phyloP scores from a whole-genome alignment of 2,329 filamentous ascomycete species.

The Fusarium pseudoanthophilum region DNA sequence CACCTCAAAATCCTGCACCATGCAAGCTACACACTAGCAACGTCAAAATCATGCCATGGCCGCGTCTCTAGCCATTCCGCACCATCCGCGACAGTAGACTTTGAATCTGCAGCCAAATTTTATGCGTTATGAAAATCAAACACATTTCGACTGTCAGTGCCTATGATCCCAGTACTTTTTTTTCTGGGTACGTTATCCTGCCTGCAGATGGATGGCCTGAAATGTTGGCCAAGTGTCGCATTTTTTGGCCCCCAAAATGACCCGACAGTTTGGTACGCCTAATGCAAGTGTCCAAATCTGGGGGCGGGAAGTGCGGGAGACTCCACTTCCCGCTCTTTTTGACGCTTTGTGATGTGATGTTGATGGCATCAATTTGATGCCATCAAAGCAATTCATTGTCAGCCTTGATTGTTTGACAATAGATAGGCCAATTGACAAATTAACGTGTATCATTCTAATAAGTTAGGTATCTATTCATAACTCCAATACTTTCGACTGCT shows the following conservation, averaged over 20 bases:
- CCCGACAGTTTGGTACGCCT: constrained; percentile 21
- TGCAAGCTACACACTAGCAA: not conserved
- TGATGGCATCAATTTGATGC: not conserved
- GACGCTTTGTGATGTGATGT: not conserved
- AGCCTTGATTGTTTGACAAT: not conserved
- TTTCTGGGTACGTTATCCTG: constrained; percentile 18
- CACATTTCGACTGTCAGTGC: not conserved
- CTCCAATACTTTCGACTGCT: not conserved
- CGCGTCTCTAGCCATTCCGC: not conserved
- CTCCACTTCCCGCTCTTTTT: constrained; percentile 17
- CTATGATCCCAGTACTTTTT: not conserved
- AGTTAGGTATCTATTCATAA: not conserved
- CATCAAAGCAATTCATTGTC: not conserved
- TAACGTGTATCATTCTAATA: not conserved
- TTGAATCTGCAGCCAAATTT: not conserved
- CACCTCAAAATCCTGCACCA: not conserved
- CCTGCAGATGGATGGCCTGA: constrained; percentile 12
- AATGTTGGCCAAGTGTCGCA: constrained; percentile 17
- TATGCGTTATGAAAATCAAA: constrained; percentile 25
- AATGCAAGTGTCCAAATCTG: constrained; percentile 15
- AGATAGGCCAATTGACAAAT: not conserved
- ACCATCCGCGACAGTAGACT: not conserved
- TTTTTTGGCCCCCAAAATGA: constrained; percentile 16
- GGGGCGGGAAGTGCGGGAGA: constrained; percentile 6
- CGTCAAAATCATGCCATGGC: constrained; percentile 4